Base-by-base conservation (phyloP, 345 rosid genomes). In the Moringa oleifera region DNA sequence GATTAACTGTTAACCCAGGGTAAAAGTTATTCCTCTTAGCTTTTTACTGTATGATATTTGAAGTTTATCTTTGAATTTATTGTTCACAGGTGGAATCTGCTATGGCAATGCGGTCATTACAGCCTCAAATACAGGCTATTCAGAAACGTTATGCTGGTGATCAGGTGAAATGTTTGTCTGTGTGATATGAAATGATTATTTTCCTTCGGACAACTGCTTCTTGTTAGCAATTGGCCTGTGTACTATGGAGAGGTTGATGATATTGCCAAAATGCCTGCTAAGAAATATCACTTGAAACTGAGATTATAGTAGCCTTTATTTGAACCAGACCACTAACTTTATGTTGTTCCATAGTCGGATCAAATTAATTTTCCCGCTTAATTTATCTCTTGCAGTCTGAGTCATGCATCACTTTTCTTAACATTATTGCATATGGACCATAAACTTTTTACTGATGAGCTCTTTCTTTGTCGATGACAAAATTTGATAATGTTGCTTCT, bases 41-140 rank as follows among this genome's bases (percentile, higher is more conserved):
- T 63, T 23, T 18, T 45, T 0, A 57, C 23, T 21, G 11, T n/a
- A n/a, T n/a, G n/a, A n/a, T n/a, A n/a, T n/a, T 7, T 13, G 23
- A 55, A n/a, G 53, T 20, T 11, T 25, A 20, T 47, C 31, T 24
- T 25, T 33, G 60, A 10, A 57, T 41, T 41, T 56, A 15, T 50
- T 72, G 25, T 62, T 56, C 25, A 20, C 82, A 93, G 99, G 97
- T 90, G 46, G 97, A 94, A 71, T 94, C 99, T 71, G 79, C 89
- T 15, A 88, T 90, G 92, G 87, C 99, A 57, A 90, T 90, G 99
- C 85, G 89, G 36, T 83, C 96, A 7, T 66, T 94, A 76, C 89
- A 87, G 63, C 99, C 99, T 20, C 99, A 94, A 62, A 80, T 94
- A 41, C 88, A 88, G 80, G 96, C 91, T 33, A 77, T 94, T 76